These are phyloP conservation scores for Microbotryomycetes sp. DNA, from an alignment of 1,284 basidiomycete species.

Conservation along the genomic window DNA sequence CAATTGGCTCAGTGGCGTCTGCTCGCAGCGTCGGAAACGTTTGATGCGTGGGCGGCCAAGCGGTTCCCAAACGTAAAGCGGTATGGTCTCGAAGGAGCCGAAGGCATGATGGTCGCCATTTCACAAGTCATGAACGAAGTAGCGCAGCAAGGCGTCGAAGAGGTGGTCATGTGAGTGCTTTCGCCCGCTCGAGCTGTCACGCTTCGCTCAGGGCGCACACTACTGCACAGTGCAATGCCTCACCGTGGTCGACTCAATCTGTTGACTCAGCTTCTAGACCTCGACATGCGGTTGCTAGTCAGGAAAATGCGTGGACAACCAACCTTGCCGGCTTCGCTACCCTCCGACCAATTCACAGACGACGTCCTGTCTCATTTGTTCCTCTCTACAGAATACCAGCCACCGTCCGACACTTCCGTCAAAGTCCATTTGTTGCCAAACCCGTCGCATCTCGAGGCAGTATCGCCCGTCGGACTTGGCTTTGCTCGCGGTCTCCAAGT, in stretches of 20 bases:
- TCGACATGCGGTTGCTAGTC: constrained; percentile 61
- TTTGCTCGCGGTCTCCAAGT: constrained; percentile 30
- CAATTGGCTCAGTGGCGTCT: constrained; percentile 59
- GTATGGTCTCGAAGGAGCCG: constrained; percentile 78
- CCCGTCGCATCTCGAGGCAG: constrained; percentile 80
- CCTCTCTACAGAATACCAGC: constrained; percentile 33
- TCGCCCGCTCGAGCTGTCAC: neutral
- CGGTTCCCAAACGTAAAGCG: constrained; percentile 78
- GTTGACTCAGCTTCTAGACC: constrained; percentile 66
- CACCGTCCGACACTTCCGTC: constrained; percentile 37
- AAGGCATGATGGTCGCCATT: constrained; percentile 79
- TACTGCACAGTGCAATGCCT: constrained; percentile 35
- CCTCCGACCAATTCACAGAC: constrained; percentile 53
- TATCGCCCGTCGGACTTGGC: constrained; percentile 74
- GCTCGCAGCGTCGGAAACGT: constrained; percentile 64
- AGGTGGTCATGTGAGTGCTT: constrained; percentile 36
- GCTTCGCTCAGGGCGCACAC: constrained; percentile 7
- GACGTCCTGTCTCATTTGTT: constrained; percentile 81
- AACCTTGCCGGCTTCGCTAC: constrained; percentile 37
- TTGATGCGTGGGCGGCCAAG: constrained; percentile 70
- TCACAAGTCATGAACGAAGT: constrained; percentile 59
- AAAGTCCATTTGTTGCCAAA: constrained; percentile 74
- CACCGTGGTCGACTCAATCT: constrained; percentile 82
- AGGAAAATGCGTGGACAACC: constrained; percentile 69
- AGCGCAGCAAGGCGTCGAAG: constrained; percentile 45